A percentile compares a stretch with the other conserved stretches of the same genome.
These are phyloP conservation scores for Austroboletus novae-zelandiae DNA, from an alignment of 1,284 basidiomycete species.

Conservation along the genomic window DNA sequence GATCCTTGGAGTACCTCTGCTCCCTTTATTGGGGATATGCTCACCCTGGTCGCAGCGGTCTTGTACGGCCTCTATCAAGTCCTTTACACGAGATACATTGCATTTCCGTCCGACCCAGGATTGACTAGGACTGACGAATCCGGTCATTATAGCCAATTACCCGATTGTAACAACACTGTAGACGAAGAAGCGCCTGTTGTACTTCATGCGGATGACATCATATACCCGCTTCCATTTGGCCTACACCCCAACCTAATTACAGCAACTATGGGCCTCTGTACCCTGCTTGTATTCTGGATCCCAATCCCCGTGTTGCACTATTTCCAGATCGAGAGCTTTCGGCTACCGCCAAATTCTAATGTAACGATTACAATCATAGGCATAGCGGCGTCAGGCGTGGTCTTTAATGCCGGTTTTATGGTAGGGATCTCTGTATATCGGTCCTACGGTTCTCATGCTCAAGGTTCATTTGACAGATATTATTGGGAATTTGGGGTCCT, in stretches of 20 bases:
- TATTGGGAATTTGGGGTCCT: slow-evolving; percentile 81
- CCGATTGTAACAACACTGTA: slow-evolving; percentile 26
- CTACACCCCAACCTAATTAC: slow-evolving; percentile 77
- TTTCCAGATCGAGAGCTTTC: slow-evolving; percentile 56
- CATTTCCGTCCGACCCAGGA: slow-evolving; percentile 60
- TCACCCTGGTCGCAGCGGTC: slow-evolving; percentile 71
- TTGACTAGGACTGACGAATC: slow-evolving; percentile 33
- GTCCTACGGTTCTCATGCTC: slow-evolving; percentile 1
- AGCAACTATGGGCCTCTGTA: slow-evolving; percentile 64
- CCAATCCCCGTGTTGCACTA: slow-evolving; percentile 69
- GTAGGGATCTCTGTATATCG: slow-evolving; percentile 35
- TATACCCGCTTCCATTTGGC: slow-evolving; percentile 68
- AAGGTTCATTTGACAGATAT: slow-evolving; percentile 45
- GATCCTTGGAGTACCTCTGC: slow-evolving; percentile 35
- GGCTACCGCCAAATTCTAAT: slow-evolving; percentile 47
- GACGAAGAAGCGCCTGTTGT: slow-evolving; percentile 16
- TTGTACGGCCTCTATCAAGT: slow-evolving; percentile 71
- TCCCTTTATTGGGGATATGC: slow-evolving; percentile 71
- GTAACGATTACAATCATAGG: slow-evolving; percentile 53
- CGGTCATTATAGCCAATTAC: slow-evolving; percentile 44
- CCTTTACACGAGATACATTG: slow-evolving; percentile 76
- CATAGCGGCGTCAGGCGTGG: slow-evolving; percentile 62
- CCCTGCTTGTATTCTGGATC: slow-evolving; percentile 65
- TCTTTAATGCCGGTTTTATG: slow-evolving; percentile 80
- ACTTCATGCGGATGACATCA: slow-evolving; percentile 29